Conservation (phyloP, 345 rosid species). For the Camelina hispida region DNA sequence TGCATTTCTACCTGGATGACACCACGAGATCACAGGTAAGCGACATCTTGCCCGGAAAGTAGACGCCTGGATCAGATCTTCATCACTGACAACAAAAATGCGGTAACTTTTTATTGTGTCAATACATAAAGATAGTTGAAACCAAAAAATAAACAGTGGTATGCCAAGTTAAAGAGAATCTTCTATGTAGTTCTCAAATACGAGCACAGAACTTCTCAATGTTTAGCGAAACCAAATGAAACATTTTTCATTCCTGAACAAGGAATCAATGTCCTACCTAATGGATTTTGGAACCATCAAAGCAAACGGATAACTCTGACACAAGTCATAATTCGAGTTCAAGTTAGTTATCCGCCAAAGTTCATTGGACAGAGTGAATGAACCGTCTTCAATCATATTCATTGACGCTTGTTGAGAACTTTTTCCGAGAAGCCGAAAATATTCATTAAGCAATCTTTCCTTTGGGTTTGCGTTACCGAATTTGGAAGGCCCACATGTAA, state of each 20-base stretch:
- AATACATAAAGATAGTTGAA: conserved; percentile 23
- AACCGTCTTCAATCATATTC: conserved; percentile 68
- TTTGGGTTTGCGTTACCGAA: conserved; percentile 71
- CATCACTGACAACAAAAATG: conserved; percentile 62
- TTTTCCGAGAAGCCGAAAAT: conserved; percentile 87
- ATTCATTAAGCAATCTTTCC: conserved; percentile 88
- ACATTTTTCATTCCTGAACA: conserved; percentile 11
- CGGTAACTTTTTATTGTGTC: conserved; percentile 12
- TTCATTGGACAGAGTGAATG: conserved; percentile 74
- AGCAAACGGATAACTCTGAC: conserved; percentile 90
- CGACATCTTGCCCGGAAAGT: conserved; percentile 88
- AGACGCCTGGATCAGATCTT: conserved; percentile 85
- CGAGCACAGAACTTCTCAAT: conserved; percentile 33
- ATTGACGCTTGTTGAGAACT: conserved; percentile 61
- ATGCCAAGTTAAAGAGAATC: conserved; percentile 29
- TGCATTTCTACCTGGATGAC: conserved; percentile 77
- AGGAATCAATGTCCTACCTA: conserved; percentile 57
- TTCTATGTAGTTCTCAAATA: conserved; percentile 26
- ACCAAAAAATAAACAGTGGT: conserved; percentile 21
- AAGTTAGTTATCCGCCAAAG: conserved; percentile 84
- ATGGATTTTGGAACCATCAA: conserved; percentile 83
- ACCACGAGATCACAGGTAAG: conserved; percentile 92
- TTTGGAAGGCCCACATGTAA: conserved; percentile 78
- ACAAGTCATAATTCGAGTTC: conserved; percentile 70
- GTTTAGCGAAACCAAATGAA: conserved; percentile 13